Evolutionary conservation across 306 rosid genomes (phyloP).

Genomic region (Vachellia collinsii): DNA sequence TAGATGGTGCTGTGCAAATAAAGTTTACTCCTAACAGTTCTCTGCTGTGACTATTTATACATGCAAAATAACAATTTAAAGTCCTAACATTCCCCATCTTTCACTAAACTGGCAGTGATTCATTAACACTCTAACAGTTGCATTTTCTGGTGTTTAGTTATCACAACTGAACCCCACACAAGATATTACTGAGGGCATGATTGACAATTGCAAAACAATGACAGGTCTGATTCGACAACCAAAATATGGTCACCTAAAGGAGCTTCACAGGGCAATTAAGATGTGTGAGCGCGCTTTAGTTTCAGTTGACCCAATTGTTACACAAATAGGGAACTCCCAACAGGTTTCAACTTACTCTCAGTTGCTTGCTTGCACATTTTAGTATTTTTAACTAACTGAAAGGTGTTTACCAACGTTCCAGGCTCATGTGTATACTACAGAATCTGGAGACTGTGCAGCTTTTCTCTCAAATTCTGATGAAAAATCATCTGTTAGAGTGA

Average conservation of each 20-base stretch:
- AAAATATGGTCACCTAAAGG: constrained; percentile 95
- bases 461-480: constrained; percentile 85
- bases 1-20: neutral
- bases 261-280: constrained; percentile 86
- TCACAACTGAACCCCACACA: neutral
- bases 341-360: constrained; percentile 61
- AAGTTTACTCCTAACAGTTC: constrained; percentile 9
- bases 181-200: constrained; percentile 20
- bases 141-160: constrained; percentile 24
- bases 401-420: constrained; percentile 42
- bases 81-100: neutral
- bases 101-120: constrained; percentile 10
- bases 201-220: constrained; percentile 36
- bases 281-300: constrained; percentile 81
- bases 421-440: constrained; percentile 83
- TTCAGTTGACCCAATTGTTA: constrained; percentile 83
- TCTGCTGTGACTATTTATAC: constrained; percentile 16
- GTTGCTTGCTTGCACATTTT: neutral
- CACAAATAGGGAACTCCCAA: constrained; percentile 85
- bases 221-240: constrained; percentile 94
- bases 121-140: constrained; percentile 21
- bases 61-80: constrained; percentile 10
- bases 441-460: constrained; percentile 90
- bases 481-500: constrained; percentile 75
- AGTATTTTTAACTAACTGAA: constrained; percentile 39